A percentile compares a stretch with the other conserved stretches of the same genome.
Conservation (phyloP, 2,329 filamentous ascomycete genomes). For the Coleophoma eucalyptorum region DNA sequence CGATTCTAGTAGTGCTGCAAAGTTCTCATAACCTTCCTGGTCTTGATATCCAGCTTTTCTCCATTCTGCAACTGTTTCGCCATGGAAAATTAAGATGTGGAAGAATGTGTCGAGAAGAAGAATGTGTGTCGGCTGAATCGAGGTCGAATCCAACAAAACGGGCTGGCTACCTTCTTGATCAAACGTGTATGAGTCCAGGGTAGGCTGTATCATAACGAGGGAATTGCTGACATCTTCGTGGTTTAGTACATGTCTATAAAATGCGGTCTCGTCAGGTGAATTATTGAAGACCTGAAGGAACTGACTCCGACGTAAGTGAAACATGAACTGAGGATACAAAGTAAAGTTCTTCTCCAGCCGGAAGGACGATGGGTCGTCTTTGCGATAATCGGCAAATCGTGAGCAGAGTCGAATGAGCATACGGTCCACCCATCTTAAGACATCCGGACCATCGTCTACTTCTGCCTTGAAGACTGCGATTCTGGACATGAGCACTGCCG, state of each 20-base stretch:
- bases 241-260: conserved; percentile 94
- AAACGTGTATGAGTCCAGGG: conserved; percentile 93
- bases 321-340: conserved; percentile 99
- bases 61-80: conserved; percentile 97
- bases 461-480: conserved; percentile 99
- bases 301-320: conserved; percentile 93
- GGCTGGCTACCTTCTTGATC: conserved; percentile 91
- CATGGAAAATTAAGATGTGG: conserved; percentile 98
- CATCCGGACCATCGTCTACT: conserved; percentile 97
- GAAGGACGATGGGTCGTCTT: conserved; percentile 97
- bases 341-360: conserved; percentile 98
- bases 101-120: conserved; percentile 97
- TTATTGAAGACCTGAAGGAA: conserved; percentile 99
- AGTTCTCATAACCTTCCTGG: conserved; percentile 97
- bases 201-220: conserved; percentile 98
- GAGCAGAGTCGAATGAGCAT: conserved; percentile 98
- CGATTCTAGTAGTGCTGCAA: conserved; percentile 79
- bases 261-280: conserved; percentile 97
- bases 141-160: conserved; percentile 93
- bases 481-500: conserved; percentile 96
- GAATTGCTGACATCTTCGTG: conserved; percentile 97
- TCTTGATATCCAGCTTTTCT: conserved; percentile 97
- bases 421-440: conserved; percentile 94
- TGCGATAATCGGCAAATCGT: conserved; percentile 94
- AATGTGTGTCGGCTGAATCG: conserved; percentile 91